Evolutionary conservation across 768 basidiomycete species (phyloP).

Genomic region (Strobilomyces echinocephalus): DNA sequence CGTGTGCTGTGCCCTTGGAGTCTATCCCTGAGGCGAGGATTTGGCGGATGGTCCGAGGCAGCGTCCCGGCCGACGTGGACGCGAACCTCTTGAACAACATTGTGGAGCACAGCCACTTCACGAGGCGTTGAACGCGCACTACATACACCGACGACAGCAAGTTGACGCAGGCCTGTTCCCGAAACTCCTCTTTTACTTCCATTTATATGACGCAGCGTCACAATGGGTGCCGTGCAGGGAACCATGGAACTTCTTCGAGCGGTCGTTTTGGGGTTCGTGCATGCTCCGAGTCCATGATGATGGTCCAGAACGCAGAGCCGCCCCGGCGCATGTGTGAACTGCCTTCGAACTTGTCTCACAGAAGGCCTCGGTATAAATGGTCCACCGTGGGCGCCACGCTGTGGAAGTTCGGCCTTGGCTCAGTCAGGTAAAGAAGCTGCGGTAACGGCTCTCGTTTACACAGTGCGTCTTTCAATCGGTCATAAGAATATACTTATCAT

Average conservation of each 20-base stretch:
- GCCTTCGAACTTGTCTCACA: background rate
- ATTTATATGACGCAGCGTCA: no score
- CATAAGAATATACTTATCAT: conserved; percentile 2
- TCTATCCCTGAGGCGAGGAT: conserved; percentile 26
- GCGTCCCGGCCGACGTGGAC: conserved; percentile 24
- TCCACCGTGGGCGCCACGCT: background rate
- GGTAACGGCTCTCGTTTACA: background rate
- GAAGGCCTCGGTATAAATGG: background rate
- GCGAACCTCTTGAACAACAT: conserved; percentile 29
- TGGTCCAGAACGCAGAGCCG: no score
- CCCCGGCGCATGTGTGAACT: background rate
- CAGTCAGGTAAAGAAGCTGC: background rate
- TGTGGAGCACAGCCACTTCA: conserved; percentile 24
- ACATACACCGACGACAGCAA: no score
- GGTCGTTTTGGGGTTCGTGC: no score
- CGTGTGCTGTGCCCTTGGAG: conserved; percentile 25
- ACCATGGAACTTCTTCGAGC: no score
- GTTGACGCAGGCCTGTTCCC: no score
- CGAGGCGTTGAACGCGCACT: no score
- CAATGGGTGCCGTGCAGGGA: no score
- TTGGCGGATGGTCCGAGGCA: conserved; percentile 35
- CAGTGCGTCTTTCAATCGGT: background rate
- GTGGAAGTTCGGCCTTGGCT: background rate
- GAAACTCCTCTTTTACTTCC: no score
- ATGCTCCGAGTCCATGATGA: no score